Conservation (phyloP, 805 yeast genomes). For the Lipomyces mesembrius region DNA sequence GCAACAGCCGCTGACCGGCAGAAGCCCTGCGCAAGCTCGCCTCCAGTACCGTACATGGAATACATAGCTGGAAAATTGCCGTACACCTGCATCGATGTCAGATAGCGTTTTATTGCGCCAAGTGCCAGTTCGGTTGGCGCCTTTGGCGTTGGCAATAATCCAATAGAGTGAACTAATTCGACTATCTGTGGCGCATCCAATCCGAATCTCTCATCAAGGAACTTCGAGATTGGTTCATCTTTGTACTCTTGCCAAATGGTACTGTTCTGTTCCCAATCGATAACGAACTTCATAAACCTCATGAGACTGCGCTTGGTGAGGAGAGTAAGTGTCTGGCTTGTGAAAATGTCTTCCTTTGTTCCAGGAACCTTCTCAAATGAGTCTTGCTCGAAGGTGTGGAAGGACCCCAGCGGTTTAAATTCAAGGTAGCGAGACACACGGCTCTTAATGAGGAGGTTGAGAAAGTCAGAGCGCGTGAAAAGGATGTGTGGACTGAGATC, state of each 20-base stretch:
- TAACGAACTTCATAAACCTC: slow-evolving; percentile 88
- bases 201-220: slow-evolving; percentile 67
- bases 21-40: slow-evolving; percentile 94
- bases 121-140: slow-evolving; percentile 76
- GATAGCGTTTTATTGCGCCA: slow-evolving; percentile 78
- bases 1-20: slow-evolving; percentile 98
- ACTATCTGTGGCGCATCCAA: slow-evolving; percentile 73
- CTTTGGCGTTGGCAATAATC: slow-evolving; percentile 66
- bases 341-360: slow-evolving; percentile 90
- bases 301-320: slow-evolving; percentile 80
- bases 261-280: slow-evolving; percentile 66
- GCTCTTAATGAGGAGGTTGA: slow-evolving; percentile 76
- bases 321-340: slow-evolving; percentile 77
- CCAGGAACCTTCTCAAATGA: slow-evolving; percentile 82
- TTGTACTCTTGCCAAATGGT: slow-evolving; percentile 62
- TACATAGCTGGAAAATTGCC: slow-evolving; percentile 93
- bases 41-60: slow-evolving; percentile 94
- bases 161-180: slow-evolving; percentile 86
- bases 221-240: slow-evolving; percentile 60
- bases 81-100: slow-evolving; percentile 84
- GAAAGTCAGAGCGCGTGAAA: slow-evolving; percentile 87
- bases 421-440: slow-evolving; percentile 91
- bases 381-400: slow-evolving; percentile 94
- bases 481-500: slow-evolving; percentile 85
- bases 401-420: slow-evolving; percentile 83